Percentiles rank a stretch among this genome's conserved stretches.
phyloP scores from a whole-genome alignment of 371 early-diverging fungal genomes.

The Thermomucor indicae-seudaticae region DNA sequence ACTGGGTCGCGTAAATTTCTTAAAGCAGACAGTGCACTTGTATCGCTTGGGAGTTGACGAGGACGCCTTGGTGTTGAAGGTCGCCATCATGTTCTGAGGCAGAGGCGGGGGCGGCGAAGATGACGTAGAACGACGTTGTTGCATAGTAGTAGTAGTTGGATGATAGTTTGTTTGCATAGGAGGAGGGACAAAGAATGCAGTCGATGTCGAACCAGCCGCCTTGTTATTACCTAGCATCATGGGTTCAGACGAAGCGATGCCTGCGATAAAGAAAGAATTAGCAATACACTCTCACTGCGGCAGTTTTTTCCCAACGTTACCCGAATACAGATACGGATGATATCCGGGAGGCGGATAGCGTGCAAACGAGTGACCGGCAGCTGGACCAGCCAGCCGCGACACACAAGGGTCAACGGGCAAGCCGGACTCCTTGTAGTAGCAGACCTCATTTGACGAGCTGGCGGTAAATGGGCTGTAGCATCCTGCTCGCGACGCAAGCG shows the following conservation, averaged over 20 bases:
- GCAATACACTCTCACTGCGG: not conserved
- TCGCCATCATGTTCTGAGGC: constrained; percentile 14
- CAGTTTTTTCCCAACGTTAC: constrained; percentile 7
- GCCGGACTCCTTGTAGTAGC: constrained; percentile 12
- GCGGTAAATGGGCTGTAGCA: constrained; percentile 1
- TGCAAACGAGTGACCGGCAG: not conserved
- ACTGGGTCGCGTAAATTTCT: constrained; percentile 59
- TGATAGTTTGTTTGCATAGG: not conserved
- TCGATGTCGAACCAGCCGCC: constrained; percentile 13
- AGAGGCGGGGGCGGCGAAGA: constrained; percentile 14
- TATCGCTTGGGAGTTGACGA: constrained; percentile 24
- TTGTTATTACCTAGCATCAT: not conserved
- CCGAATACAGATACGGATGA: constrained; percentile 13
- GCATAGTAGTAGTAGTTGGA: constrained; percentile 10
- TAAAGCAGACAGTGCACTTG: constrained; percentile 47
- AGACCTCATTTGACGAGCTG: not conserved
- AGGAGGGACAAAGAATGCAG: constrained; percentile 6
- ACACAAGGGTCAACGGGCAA: constrained; percentile 19
- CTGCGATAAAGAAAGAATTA: not conserved
- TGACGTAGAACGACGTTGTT: constrained; percentile 9
- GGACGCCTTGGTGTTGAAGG: constrained; percentile 12
- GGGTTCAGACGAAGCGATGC: not conserved
- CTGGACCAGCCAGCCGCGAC: constrained; percentile 14
- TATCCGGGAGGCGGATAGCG: constrained; percentile 1
- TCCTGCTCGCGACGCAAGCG: constrained; percentile 17